Evolutionary conservation across 116 monocot species (phyloP).

Genomic region (Dioscorea cayenensis): DNA sequence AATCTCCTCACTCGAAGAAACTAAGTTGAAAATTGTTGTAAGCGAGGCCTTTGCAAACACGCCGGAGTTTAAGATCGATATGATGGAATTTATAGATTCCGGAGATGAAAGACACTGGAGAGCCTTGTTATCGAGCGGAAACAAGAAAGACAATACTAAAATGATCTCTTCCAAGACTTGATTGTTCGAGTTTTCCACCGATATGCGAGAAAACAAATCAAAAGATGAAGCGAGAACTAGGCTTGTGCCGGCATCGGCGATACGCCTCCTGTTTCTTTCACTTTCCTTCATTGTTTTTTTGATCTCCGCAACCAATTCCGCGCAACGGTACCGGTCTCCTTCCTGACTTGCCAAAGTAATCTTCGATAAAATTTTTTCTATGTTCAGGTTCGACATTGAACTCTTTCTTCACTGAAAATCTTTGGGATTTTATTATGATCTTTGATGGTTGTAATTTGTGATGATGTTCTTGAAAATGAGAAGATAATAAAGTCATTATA

Average conservation of each 20-base stretch:
- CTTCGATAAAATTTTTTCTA: neutral
- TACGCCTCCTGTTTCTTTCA: neutral
- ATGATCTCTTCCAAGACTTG: neutral
- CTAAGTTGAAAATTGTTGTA: conserved; percentile 27
- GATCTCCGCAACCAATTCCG: neutral
- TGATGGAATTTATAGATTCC: neutral
- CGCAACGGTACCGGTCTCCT: neutral
- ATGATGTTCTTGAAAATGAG: no score
- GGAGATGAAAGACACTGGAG: neutral
- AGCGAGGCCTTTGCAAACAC: conserved; percentile 32
- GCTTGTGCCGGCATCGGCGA: neutral
- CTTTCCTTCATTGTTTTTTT: neutral
- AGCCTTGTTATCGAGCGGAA: conserved; percentile 4
- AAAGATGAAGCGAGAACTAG: neutral
- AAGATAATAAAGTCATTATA: no score
- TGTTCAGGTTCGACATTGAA: neutral
- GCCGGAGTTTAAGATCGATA: conserved; percentile 1
- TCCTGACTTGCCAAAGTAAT: neutral
- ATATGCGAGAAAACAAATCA: neutral
- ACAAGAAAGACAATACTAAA: neutral
- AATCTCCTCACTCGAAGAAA: conserved; percentile 3
- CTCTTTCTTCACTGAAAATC: neutral
- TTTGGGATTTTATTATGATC: neutral
- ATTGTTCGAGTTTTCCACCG: neutral
- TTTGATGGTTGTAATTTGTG: no score